Percentiles rank a stretch among this genome's conserved stretches.
phyloP scores from a whole-genome alignment of 2,329 filamentous ascomycete species.

The Penicillium sumatraense region DNA sequence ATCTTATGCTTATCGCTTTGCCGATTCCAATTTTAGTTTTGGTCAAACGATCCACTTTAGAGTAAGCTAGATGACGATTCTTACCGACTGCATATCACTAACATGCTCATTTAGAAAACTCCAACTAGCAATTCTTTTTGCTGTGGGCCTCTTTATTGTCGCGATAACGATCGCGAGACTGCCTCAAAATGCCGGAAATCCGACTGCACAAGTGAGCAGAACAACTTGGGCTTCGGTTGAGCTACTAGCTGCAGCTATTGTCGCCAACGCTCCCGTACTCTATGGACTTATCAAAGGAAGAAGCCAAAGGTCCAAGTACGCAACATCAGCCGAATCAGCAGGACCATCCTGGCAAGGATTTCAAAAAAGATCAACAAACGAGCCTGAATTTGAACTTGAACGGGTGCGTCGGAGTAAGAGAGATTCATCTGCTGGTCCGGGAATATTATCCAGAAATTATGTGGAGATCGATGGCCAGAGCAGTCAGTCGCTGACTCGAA shows the following conservation, averaged over 20 bases:
- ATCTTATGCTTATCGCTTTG: slow-evolving; percentile 19
- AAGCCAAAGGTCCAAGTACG: slow-evolving; percentile 11
- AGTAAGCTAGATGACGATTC: slow-evolving; percentile 7
- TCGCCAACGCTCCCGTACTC: slow-evolving; percentile 15
- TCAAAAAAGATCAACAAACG: slow-evolving; percentile 8
- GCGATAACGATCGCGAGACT: slow-evolving; percentile 19
- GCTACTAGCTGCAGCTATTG: slow-evolving; percentile 15
- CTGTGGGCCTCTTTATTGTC: slow-evolving; percentile 21
- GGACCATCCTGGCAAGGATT: slow-evolving; percentile 1
- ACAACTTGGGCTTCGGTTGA: slow-evolving; percentile 21
- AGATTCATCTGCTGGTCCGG: slow-evolving; percentile 1
- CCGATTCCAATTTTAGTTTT: slow-evolving; percentile 18
- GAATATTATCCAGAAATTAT: slow-evolving; percentile 7
- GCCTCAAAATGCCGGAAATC: slow-evolving; percentile 14
- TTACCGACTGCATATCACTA: not conserved
- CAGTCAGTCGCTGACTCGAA: slow-evolving; percentile 6
- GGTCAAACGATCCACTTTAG: slow-evolving; percentile 12
- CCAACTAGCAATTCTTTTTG: slow-evolving; percentile 14
- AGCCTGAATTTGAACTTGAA: slow-evolving; percentile 7
- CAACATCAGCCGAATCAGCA: slow-evolving; percentile 2
- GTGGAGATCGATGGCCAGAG: slow-evolving; percentile 4
- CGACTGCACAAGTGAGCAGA: slow-evolving; percentile 14
- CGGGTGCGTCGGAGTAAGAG: slow-evolving; percentile 3
- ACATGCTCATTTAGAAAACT: slow-evolving; percentile 10
- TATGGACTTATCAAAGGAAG: slow-evolving; percentile 15